phyloP scores from a whole-genome alignment of 768 basidiomycete species.

The Podaxis sp. region DNA sequence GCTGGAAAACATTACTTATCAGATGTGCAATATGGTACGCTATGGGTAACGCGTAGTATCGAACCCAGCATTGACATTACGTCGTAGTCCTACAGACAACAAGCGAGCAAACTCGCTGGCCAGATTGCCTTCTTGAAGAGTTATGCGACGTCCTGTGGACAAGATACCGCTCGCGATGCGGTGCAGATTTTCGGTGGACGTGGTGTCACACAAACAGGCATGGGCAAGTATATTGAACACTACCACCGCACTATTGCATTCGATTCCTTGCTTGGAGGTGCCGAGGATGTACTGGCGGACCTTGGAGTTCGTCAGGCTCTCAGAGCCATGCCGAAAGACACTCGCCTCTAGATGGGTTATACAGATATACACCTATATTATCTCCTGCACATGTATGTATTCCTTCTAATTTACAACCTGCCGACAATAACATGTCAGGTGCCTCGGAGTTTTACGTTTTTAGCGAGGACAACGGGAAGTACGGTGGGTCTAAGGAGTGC shows the following conservation, averaged over 20 bases:
- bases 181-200: slow-evolving; percentile 79
- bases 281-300: slow-evolving; percentile 66
- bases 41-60: background rate
- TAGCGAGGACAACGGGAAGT: too few relatives aligned
- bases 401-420: background rate
- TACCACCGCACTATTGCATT: slow-evolving; percentile 66
- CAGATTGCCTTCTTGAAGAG: slow-evolving; percentile 76
- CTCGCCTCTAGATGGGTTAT: slow-evolving; percentile 39
- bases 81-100: slow-evolving; percentile 62
- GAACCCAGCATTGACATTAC: background rate
- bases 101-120: slow-evolving; percentile 70
- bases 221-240: slow-evolving; percentile 76
- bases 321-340: slow-evolving; percentile 62
- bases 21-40: slow-evolving; percentile 79
- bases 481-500: too few relatives aligned
- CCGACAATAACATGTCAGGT: background rate
- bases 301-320: slow-evolving; percentile 74
- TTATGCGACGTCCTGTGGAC: slow-evolving; percentile 55
- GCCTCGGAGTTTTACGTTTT: too few relatives aligned
- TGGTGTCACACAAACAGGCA: slow-evolving; percentile 78
- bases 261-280: slow-evolving; percentile 67
- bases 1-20: slow-evolving; percentile 86
- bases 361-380: background rate
- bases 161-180: slow-evolving; percentile 59
- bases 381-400: background rate